phyloP scores from a whole-genome alignment of 176 grass and related monocot genomes.

The Zoysia japonica region DNA sequence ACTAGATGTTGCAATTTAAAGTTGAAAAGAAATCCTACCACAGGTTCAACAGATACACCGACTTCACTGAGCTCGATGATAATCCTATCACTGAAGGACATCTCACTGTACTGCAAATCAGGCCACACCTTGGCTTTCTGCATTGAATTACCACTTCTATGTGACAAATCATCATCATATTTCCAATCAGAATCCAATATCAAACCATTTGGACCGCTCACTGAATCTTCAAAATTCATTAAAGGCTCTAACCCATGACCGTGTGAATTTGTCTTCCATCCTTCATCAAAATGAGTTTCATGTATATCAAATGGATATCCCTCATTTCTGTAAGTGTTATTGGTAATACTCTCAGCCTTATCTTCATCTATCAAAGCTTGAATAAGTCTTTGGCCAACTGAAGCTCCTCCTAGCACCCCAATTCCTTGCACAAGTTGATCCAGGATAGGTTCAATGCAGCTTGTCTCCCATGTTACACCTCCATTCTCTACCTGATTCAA shows the following conservation, averaged over 20 bases:
- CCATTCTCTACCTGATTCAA: constrained; percentile 54
- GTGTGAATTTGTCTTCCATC: constrained; percentile 51
- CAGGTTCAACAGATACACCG: constrained; percentile 66
- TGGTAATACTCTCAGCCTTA: constrained; percentile 50
- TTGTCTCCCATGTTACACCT: constrained; percentile 55
- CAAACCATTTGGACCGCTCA: constrained; percentile 53
- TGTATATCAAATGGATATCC: constrained; percentile 49
- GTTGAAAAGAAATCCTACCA: constrained; percentile 47
- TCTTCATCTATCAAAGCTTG: constrained; percentile 78
- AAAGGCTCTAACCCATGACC: constrained; percentile 50
- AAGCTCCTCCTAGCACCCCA: constrained; percentile 42
- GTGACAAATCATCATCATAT: constrained; percentile 51
- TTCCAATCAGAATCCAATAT: constrained; percentile 59
- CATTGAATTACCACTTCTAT: constrained; percentile 46
- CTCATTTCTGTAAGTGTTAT: constrained; percentile 46
- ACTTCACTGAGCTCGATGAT: constrained; percentile 77
- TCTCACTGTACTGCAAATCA: constrained; percentile 68
- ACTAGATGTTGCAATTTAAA: constrained; percentile 24
- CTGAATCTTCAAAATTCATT: constrained; percentile 49
- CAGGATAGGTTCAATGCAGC: constrained; percentile 63
- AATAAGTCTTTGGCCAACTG: constrained; percentile 75
- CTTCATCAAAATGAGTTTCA: constrained; percentile 56
- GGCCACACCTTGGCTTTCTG: constrained; percentile 54
- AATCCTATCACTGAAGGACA: constrained; percentile 73
- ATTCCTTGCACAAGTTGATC: constrained; percentile 69